Evolutionary conservation across 1,284 basidiomycete species (phyloP).

Genomic region (Trichosporon asahii): DNA sequence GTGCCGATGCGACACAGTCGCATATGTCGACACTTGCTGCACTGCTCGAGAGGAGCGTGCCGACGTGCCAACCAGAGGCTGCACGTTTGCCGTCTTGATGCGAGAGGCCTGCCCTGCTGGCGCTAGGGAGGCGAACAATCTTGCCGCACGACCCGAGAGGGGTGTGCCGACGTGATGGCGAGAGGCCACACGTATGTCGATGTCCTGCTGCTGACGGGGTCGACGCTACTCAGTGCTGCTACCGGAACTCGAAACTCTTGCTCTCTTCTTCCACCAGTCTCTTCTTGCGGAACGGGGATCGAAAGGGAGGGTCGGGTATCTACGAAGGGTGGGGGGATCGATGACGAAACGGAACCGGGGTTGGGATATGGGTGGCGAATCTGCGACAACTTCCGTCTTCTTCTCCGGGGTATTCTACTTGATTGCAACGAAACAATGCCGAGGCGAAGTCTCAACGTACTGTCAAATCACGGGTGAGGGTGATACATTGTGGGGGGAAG

Average conservation of each 20-base stretch:
- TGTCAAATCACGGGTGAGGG: not conserved
- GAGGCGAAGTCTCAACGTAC: conserved; percentile 3
- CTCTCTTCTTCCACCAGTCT: not conserved
- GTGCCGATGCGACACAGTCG: no score
- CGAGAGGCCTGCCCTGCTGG: no score
- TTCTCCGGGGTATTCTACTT: conserved; percentile 1
- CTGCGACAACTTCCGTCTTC: not conserved
- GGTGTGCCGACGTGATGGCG: not conserved
- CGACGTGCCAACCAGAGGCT: not conserved
- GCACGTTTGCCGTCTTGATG: not conserved
- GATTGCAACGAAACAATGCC: conserved; percentile 1
- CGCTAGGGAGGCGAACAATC: no score
- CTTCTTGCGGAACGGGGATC: not conserved
- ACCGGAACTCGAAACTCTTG: not conserved
- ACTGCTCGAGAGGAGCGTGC: not conserved
- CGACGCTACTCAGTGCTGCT: not conserved
- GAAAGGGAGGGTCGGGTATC: not conserved
- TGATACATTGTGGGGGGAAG: not conserved
- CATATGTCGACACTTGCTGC: not conserved
- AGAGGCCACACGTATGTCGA: not conserved
- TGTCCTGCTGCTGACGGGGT: not conserved
- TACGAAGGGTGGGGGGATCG: not conserved
- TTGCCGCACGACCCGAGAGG: not conserved
- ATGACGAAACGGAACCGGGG: not conserved
- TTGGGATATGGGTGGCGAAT: not conserved